Conservation (phyloP, 768 basidiomycete genomes). For the Suillus alpinus region DNA sequence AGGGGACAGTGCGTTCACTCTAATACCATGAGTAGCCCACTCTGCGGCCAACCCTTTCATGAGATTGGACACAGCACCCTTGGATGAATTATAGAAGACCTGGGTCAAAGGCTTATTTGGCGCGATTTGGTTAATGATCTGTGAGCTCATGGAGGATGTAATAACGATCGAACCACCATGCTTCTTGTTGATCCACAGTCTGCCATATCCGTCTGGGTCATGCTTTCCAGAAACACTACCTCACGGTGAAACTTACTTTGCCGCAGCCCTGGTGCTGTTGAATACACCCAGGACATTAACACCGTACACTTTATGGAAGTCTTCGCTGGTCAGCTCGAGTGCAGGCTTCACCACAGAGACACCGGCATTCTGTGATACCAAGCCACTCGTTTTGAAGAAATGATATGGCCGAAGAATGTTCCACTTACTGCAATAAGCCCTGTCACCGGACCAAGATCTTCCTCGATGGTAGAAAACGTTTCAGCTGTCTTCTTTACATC, state of each 20-base stretch:
- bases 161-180: constrained; percentile 56
- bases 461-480: constrained; percentile 47
- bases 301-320: constrained; percentile 54
- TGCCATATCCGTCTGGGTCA: constrained; percentile 14
- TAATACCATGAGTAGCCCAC: constrained; percentile 51
- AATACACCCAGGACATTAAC: constrained; percentile 71
- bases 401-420: accelerated
- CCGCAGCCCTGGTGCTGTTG: constrained; percentile 58
- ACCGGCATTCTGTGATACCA: constrained; percentile 49
- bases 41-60: constrained; percentile 60
- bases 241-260: constrained; percentile 38
- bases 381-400: neutral
- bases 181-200: constrained; percentile 44
- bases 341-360: constrained; percentile 64
- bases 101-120: constrained; percentile 50
- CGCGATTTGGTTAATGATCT: constrained; percentile 54
- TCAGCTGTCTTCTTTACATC: constrained; percentile 41
- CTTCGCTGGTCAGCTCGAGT: constrained; percentile 50
- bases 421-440: constrained; percentile 55
- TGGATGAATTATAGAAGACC: constrained; percentile 55
- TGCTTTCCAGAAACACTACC: accelerated
- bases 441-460: constrained; percentile 39
- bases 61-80: constrained; percentile 65
- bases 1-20: constrained; percentile 61
- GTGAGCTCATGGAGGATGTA: constrained; percentile 64